These are phyloP conservation scores for Hymenoscyphus infarciens DNA, from an alignment of 2,329 filamentous ascomycete genomes.

Conservation along the genomic window DNA sequence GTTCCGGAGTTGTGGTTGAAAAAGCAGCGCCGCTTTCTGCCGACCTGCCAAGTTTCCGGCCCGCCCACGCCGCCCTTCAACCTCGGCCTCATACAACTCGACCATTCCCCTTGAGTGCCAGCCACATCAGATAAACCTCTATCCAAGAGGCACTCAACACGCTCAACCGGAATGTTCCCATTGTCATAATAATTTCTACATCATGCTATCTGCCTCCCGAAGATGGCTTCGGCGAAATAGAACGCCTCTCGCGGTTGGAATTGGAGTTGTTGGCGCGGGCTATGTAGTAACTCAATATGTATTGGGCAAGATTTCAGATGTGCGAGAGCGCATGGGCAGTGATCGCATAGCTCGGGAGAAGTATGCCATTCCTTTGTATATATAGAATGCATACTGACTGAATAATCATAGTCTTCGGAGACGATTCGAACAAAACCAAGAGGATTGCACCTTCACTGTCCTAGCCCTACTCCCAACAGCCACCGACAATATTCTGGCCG, in stretches of 20 bases:
- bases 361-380: conserved; percentile 47
- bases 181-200: conserved; percentile 11
- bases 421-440: conserved; percentile 97
- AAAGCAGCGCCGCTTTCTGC: background rate
- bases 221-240: conserved; percentile 92
- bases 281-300: conserved; percentile 95
- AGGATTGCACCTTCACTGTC: conserved; percentile 97
- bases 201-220: conserved; percentile 69
- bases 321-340: conserved; percentile 92
- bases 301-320: conserved; percentile 84
- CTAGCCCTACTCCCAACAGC: conserved; percentile 92
- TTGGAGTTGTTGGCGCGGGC: conserved; percentile 81
- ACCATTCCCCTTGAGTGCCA: conserved; percentile 7
- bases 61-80: background rate
- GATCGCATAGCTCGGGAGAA: conserved; percentile 96
- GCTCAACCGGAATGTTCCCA: conserved; percentile 22
- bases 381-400: conserved; percentile 16
- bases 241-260: conserved; percentile 82
- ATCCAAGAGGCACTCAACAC: background rate
- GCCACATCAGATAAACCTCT: conserved; percentile 1
- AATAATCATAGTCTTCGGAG: conserved; percentile 68
- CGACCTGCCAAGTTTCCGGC: background rate
- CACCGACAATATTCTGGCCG: conserved; percentile 81
- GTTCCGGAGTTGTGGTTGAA: background rate
- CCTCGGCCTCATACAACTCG: conserved; percentile 6